Percentiles rank a stretch among this genome's conserved stretches.
Evolutionary conservation across 257 asterid genomes (phyloP).

Genomic region (Solanum arcanum): DNA sequence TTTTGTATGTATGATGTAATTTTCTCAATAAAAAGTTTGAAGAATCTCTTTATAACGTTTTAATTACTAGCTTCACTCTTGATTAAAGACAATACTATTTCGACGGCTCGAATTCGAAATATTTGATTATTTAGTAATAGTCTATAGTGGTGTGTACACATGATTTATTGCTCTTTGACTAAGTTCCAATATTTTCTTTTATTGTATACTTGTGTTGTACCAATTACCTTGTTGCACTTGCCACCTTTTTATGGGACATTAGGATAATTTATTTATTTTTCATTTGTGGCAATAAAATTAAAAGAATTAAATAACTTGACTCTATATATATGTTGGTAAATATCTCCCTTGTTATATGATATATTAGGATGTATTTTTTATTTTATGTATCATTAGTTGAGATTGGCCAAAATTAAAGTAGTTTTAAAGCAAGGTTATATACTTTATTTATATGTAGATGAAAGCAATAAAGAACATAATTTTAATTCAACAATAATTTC

Average conservation of each 20-base stretch:
- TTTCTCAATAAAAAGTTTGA: background rate
- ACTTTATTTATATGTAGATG: background rate
- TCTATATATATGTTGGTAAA: background rate
- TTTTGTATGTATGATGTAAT: background rate
- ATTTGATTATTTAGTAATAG: background rate
- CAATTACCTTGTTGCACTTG: background rate
- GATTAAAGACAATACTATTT: rapidly evolving
- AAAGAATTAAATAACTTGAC: background rate
- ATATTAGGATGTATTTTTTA: background rate
- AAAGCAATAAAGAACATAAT: background rate
- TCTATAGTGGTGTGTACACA: background rate
- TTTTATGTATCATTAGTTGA: background rate
- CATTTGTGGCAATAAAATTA: too few species aligned
- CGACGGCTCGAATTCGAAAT: rapidly evolving
- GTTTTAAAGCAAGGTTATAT: background rate
- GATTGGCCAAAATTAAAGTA: background rate
- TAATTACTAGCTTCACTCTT: background rate
- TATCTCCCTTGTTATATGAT: background rate
- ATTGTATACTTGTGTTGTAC: background rate
- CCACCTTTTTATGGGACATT: background rate
- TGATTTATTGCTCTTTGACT: background rate
- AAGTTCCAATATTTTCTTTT: background rate
- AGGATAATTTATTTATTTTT: background rate
- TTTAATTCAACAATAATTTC: background rate
- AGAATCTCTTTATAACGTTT: background rate